phyloP scores from a whole-genome alignment of 768 basidiomycete genomes.

The Cyathus striatus region DNA sequence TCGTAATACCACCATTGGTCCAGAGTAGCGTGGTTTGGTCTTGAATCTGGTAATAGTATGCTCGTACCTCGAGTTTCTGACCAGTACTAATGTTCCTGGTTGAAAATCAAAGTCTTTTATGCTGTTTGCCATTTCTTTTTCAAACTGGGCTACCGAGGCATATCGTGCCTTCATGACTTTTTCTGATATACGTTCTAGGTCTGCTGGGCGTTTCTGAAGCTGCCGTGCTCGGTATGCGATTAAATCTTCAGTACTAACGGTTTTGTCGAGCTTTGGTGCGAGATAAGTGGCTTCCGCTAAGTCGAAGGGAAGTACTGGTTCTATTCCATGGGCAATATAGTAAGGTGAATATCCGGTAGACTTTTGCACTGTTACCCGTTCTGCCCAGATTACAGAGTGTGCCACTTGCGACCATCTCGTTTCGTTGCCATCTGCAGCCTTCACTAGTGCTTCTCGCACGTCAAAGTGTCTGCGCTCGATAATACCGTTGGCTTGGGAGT shows the following conservation, averaged over 20 bases:
- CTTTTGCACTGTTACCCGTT: slow-evolving; percentile 10
- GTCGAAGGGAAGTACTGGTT: slow-evolving; percentile 17
- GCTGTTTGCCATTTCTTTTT: slow-evolving; percentile 1
- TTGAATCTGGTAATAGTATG: slow-evolving; percentile 13
- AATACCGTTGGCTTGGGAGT: slow-evolving; percentile 25
- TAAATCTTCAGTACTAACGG: background rate
- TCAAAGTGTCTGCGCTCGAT: slow-evolving; percentile 14
- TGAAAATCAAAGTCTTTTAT: slow-evolving; percentile 8
- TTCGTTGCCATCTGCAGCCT: slow-evolving; percentile 7
- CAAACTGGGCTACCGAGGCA: background rate
- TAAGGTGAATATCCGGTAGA: slow-evolving; percentile 13
- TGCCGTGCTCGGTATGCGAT: background rate
- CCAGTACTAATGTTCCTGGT: slow-evolving; percentile 13
- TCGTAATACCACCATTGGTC: slow-evolving; percentile 11
- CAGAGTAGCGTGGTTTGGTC: slow-evolving; percentile 17
- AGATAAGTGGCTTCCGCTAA: slow-evolving; percentile 22
- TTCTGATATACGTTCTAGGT: background rate
- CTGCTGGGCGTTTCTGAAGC: background rate
- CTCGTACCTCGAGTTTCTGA: slow-evolving; percentile 16
- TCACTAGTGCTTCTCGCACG: slow-evolving; percentile 9
- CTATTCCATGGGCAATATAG: slow-evolving; percentile 11
- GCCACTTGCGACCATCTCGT: slow-evolving; percentile 13
- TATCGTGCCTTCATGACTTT: background rate
- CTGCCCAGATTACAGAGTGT: slow-evolving; percentile 6
- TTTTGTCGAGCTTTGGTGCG: background rate